These are phyloP conservation scores for Tulasnella sp. DNA, from an alignment of 768 basidiomycete species.

Conservation along the genomic window DNA sequence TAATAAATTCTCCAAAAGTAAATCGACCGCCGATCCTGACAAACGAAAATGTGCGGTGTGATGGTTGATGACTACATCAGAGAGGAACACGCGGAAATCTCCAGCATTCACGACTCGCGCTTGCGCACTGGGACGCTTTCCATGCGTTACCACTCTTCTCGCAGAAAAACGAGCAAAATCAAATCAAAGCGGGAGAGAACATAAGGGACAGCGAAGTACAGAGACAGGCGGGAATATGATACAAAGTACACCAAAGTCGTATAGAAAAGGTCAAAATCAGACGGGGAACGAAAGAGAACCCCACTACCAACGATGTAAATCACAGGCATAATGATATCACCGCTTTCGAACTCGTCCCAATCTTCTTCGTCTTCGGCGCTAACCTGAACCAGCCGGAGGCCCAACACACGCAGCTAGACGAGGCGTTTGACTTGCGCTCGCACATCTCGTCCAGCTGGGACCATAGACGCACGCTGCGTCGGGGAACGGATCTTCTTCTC, in stretches of 20 bases:
- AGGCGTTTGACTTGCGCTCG: not conserved
- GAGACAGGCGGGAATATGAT: not conserved
- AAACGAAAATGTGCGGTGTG: too few relatives aligned
- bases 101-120: too few relatives aligned
- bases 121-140: too few relatives aligned
- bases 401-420: not conserved
- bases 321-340: not conserved
- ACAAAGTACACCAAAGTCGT: not conserved
- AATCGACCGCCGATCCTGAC: too few relatives aligned
- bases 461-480: not conserved
- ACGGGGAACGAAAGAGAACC: too few relatives aligned
- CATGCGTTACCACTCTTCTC: too few relatives aligned
- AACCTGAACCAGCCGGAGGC: not conserved
- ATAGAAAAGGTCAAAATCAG: not conserved
- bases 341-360: not conserved
- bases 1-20: too few relatives aligned
- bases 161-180: not conserved
- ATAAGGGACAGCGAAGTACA: not conserved
- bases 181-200: not conserved
- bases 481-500: constrained; percentile 18
- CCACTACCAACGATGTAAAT: not conserved
- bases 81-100: too few relatives aligned
- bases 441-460: not conserved
- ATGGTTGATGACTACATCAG: too few relatives aligned
- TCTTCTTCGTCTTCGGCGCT: not conserved